These are phyloP conservation scores for Grammothele lineata DNA, from an alignment of 768 basidiomycete species.

Conservation along the genomic window DNA sequence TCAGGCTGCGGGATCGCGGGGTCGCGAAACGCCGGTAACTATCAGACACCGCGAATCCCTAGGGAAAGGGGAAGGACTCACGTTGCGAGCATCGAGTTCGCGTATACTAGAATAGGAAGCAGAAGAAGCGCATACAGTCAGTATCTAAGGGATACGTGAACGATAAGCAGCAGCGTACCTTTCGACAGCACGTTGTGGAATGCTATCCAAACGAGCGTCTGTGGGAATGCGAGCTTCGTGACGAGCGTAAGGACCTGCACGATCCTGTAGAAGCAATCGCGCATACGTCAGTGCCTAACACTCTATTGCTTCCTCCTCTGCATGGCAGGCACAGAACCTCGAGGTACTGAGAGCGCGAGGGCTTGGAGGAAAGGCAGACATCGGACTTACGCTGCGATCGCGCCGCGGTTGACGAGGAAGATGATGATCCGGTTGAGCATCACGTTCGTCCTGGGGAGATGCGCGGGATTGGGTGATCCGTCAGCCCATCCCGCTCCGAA, in stretches of 20 bases:
- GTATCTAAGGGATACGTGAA: too few relatives aligned
- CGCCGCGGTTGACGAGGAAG: slow-evolving; percentile 6
- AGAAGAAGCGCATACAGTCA: background rate
- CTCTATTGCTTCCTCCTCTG: too few relatives aligned
- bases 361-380: too few relatives aligned
- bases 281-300: too few relatives aligned
- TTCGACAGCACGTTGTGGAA: slow-evolving; percentile 8
- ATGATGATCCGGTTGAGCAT: slow-evolving; percentile 8
- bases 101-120: background rate
- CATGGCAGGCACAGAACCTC: too few relatives aligned
- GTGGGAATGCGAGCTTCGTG: slow-evolving; percentile 4
- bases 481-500: too few relatives aligned
- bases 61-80: background rate
- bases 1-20: background rate
- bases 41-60: too few relatives aligned
- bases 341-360: too few relatives aligned
- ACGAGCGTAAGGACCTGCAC: slow-evolving; percentile 1
- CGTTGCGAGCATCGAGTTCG: slow-evolving; percentile 14
- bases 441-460: background rate
- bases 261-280: background rate
- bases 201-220: slow-evolving; percentile 4
- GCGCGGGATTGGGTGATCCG: too few relatives aligned
- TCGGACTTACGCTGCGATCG: slow-evolving; percentile 10
- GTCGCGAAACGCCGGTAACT: too few relatives aligned
- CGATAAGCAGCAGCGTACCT: background rate